A percentile compares a stretch with the other conserved stretches of the same genome.
Evolutionary conservation across 768 basidiomycete species (phyloP).

Genomic region (Lentinula detonsa): DNA sequence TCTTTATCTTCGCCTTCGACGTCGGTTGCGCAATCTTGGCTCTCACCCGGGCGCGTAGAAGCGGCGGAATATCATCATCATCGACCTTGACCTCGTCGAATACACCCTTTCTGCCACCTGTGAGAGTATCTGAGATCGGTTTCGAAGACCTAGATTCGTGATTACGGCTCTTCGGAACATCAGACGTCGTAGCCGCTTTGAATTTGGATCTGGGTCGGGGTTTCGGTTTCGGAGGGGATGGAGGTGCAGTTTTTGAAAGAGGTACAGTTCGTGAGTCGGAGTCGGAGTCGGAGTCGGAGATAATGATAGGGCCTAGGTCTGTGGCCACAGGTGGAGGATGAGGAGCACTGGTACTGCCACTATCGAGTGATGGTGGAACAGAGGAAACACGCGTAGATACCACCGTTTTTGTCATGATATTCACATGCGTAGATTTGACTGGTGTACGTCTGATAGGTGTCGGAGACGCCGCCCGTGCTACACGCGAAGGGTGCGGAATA

Average conservation of each 20-base stretch:
- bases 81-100: not conserved
- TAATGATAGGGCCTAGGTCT: not conserved
- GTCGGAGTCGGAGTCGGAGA: not conserved
- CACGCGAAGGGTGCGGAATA: constrained; percentile 5
- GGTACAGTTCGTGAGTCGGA: not conserved
- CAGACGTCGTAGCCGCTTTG: not conserved
- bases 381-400: not conserved
- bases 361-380: not conserved
- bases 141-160: not conserved
- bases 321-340: not conserved
- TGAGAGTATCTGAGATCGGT: not conserved
- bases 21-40: constrained; percentile 35
- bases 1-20: constrained; percentile 16
- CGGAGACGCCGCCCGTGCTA: not conserved
- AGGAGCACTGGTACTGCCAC: not conserved
- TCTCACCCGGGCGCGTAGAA: not conserved
- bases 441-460: not conserved
- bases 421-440: not conserved
- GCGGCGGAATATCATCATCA: not conserved
- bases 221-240: not conserved
- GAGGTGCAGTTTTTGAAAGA: not conserved
- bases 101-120: not conserved
- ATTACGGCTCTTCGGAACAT: not conserved
- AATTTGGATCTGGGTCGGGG: not conserved
- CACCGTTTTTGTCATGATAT: not conserved